Conservation (phyloP, 257 asterid genomes). For the Nyctanthes arbortristis region DNA sequence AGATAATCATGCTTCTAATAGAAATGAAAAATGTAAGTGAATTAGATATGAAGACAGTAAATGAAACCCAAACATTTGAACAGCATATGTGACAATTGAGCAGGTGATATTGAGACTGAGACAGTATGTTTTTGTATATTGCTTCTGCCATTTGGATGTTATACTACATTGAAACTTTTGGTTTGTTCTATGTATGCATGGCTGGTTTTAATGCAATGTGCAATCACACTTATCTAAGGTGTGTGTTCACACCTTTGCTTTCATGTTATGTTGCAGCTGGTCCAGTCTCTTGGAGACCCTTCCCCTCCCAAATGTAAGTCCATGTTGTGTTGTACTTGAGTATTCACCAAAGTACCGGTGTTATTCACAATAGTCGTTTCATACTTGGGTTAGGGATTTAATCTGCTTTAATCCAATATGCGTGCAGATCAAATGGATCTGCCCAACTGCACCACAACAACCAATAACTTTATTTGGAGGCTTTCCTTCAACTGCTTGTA, state of each 20-base stretch:
- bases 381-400: neutral
- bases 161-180: neutral
- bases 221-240: neutral
- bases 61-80: constrained; percentile 1
- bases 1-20: too few species aligned
- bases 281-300: constrained; percentile 81
- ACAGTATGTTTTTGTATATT: neutral
- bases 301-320: constrained; percentile 88
- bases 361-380: neutral
- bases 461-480: constrained; percentile 86
- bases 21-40: too few species aligned
- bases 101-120: neutral
- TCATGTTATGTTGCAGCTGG: constrained; percentile 68
- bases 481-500: constrained; percentile 87
- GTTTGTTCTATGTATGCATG: constrained; percentile 11
- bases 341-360: neutral
- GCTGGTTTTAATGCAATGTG: constrained; percentile 3
- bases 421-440: constrained; percentile 89
- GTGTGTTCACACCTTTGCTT: constrained; percentile 28
- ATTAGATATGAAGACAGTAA: neutral
- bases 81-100: neutral
- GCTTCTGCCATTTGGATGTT: constrained; percentile 15
- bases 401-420: constrained; percentile 6
- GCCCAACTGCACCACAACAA: constrained; percentile 85
- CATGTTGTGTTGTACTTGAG: constrained; percentile 18